Base-by-base conservation (phyloP, 2,329 filamentous ascomycete species). In the Verticillium klebahnii region DNA sequence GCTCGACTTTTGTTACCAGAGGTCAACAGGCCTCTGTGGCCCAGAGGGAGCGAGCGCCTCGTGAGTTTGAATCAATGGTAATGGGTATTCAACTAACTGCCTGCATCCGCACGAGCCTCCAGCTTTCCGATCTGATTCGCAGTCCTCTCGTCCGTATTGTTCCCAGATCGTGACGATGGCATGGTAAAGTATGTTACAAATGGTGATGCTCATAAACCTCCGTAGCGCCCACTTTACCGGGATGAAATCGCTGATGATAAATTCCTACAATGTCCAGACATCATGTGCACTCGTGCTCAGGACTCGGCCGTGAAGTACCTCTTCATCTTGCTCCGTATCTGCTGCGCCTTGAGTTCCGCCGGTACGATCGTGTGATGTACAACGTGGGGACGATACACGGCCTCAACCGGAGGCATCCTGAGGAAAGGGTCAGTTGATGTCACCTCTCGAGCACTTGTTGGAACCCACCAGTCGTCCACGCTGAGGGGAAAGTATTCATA, bases 401-500 rank as follows among this genome's bases (percentile, higher is more conserved):
- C 92, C 74, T 96, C 92, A 3, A 96, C 91, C 1, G 92, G 92
- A 2, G 90, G 90, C 85, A 93, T 92, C 88, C 85, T 85, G 55
- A 12, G 12, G 71, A 69, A 45, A 67, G 60, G 8, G 67, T 70
- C 40, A 66, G 71, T 45, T 23, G 31, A 61, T 36, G 9, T 15
- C 17, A 19, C 14, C 14, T 14, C 29, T 5, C 19, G 17, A 52
- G 9, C 11, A 19, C 3, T 9, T 14, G 11, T 52, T n/a, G 39
- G 37, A 7, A 71, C 76, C 69, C 73, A 85, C 90, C 90, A 97
- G 71, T 97, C 93, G 73, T 97, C 93, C 62, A 97, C 78, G 57
- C 90, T 93, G 17, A 98, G 81, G 0, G 93, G 93, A 66, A 98
- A 97, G 72, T 98, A 97, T 76, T 98, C 93, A 72, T 97, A 97